Base-by-base conservation (phyloP, 352 stramenopile species). In the Albugo laibachii region DNA sequence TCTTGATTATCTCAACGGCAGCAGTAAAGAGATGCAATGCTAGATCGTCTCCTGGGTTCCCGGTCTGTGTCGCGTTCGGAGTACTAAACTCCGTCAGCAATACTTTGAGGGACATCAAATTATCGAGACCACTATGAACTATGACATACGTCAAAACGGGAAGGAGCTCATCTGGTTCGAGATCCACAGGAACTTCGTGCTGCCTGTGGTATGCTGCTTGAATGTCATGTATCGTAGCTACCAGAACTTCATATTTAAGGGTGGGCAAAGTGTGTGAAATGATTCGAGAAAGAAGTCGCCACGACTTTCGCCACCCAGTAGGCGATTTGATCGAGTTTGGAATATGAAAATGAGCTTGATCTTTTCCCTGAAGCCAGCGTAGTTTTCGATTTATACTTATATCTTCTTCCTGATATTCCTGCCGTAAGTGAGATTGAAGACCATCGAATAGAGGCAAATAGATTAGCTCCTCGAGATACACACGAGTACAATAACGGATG, bases 141-240 rank as follows among this genome's bases (percentile, higher is more conserved):
- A 92, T 46, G n/a, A 92, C 75, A 49, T 82, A 92, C 14, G 79
- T 92, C 47, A 92, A 92, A 50, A 92, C 89, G 14, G 79, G 79
- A 40, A 89, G 84, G 19, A 92, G 65, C 49, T 92, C 79, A 45
- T 92, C 79, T 0, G 74, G 84, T 48, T 86, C 72, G 12, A 89
- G 63, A 46, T 89, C 76, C 0, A 59, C 63, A 8, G 24, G 24
- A 31, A 31, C 24, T 31, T 8, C 24, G 24, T 31, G 24, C 24
- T 31, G 24, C 8, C 24, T 3, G 24, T 31, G 24, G 48, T 78
- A 89, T 0, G 73, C 83, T 21, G 67, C 35, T 43, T 85, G 79
- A 36, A 92, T 89, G 40, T 81, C 58, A 34, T 68, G 66, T 34
- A 92, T 70, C 1, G 76, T 83, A 44, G 61, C 66, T 20, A 80